Conservation (phyloP, 306 rosid genomes). For the Citrullus amarus region DNA sequence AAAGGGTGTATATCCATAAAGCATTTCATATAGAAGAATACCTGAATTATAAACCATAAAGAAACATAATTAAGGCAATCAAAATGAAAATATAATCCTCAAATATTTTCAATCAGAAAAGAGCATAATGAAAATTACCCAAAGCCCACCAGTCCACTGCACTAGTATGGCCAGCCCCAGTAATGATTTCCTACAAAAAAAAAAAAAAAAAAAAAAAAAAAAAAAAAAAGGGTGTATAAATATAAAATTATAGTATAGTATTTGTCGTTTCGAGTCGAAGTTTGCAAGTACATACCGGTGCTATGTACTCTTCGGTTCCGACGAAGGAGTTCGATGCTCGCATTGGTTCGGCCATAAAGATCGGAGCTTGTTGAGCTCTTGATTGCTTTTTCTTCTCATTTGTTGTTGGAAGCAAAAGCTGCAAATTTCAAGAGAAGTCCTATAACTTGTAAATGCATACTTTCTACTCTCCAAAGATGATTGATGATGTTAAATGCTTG, state of each 20-base stretch:
- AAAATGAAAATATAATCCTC: background rate
- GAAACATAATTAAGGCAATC: background rate
- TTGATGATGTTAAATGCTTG: background rate
- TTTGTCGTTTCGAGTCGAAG: background rate
- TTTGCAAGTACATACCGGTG: conserved; percentile 59
- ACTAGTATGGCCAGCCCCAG: conserved; percentile 91
- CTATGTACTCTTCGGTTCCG: conserved; percentile 98
- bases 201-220: no score
- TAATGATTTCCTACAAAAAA: conserved; percentile 61
- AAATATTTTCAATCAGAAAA: background rate
- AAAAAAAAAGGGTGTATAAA: no score
- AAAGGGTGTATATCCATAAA: conserved; percentile 86
- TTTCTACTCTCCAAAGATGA: background rate
- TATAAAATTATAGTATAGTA: no score
- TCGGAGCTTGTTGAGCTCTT: conserved; percentile 48
- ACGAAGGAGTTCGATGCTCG: conserved; percentile 97
- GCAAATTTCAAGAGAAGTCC: conserved; percentile 8
- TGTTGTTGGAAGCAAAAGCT: conserved; percentile 60
- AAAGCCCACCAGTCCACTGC: conserved; percentile 99
- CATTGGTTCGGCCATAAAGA: conserved; percentile 96
- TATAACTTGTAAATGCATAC: background rate
- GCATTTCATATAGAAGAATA: conserved; percentile 68
- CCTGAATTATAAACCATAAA: conserved; percentile 25
- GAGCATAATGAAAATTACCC: conserved; percentile 33
- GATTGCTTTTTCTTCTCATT: conserved; percentile 47